phyloP scores from a whole-genome alignment of 371 early-diverging fungal species.

The Gilbertella persicaria region DNA sequence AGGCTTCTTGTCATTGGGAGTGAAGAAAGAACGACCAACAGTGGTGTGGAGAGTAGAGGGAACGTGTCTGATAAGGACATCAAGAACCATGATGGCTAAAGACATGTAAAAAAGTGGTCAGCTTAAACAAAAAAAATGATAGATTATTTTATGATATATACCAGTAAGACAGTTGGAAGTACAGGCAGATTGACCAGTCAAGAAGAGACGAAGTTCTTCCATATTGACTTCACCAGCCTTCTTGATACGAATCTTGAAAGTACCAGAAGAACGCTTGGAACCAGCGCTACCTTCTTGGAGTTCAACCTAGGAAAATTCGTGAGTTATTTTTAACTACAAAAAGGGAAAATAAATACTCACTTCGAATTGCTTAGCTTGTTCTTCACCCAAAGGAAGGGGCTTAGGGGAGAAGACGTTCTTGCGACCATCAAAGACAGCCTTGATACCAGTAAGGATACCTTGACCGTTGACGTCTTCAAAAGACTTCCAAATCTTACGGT shows the following conservation, averaged over 20 bases:
- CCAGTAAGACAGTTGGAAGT: constrained; percentile 52
- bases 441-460: constrained; percentile 34
- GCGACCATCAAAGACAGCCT: constrained; percentile 56
- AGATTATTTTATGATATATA: constrained; percentile 13
- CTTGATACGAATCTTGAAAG: constrained; percentile 60
- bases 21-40: constrained; percentile 90
- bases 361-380: constrained; percentile 42
- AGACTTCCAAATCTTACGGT: constrained; percentile 48
- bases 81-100: constrained; percentile 78
- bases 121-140: background rate
- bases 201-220: constrained; percentile 55
- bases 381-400: constrained; percentile 42
- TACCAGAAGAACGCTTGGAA: constrained; percentile 26
- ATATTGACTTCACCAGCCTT: constrained; percentile 63
- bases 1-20: constrained; percentile 61
- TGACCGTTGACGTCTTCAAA: constrained; percentile 40
- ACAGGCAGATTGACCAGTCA: constrained; percentile 41
- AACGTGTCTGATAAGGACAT: constrained; percentile 80
- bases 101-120: background rate
- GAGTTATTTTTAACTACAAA: background rate
- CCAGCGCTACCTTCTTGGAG: constrained; percentile 24
- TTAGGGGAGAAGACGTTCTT: constrained; percentile 51
- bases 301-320: constrained; percentile 44
- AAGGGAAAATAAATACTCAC: constrained; percentile 23
- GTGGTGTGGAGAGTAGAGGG: constrained; percentile 74